Conservation (phyloP, 768 basidiomycete genomes). For the Termitomyces sp. region DNA sequence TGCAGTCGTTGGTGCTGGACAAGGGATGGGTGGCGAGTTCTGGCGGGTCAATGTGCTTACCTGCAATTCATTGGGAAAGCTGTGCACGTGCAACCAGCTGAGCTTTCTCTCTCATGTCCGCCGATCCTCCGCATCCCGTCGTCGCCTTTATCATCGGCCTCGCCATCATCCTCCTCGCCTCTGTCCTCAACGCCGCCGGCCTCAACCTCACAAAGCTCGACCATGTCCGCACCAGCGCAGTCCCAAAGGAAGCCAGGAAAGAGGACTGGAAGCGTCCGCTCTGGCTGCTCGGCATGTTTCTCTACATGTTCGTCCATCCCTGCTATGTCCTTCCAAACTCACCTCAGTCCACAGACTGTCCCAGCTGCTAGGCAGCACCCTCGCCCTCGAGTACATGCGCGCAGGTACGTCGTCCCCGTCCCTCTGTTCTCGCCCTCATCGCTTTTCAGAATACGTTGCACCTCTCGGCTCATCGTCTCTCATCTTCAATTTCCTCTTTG, state of each 20-base stretch:
- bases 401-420: conserved; percentile 45
- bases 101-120: conserved; percentile 6
- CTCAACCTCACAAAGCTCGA: conserved; percentile 93
- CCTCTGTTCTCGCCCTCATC: background rate
- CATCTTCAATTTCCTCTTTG: conserved; percentile 95
- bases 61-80: background rate
- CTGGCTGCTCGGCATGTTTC: conserved; percentile 88
- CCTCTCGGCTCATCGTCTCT: conserved; percentile 91
- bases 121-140: conserved; percentile 11
- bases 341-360: conserved; percentile 47
- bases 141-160: conserved; percentile 82
- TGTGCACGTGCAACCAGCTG: background rate
- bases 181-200: conserved; percentile 88
- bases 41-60: background rate
- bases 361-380: conserved; percentile 82
- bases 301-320: conserved; percentile 72
- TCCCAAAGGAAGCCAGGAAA: conserved; percentile 72
- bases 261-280: conserved; percentile 80
- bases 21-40: background rate
- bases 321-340: background rate
- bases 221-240: conserved; percentile 70
- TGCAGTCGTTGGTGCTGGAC: background rate
- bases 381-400: conserved; percentile 85
- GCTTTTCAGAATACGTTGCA: conserved; percentile 80
- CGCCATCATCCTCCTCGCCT: conserved; percentile 76